Evolutionary conservation across 2,329 filamentous ascomycete species (phyloP).

Genomic region (Diaporthe sp.): DNA sequence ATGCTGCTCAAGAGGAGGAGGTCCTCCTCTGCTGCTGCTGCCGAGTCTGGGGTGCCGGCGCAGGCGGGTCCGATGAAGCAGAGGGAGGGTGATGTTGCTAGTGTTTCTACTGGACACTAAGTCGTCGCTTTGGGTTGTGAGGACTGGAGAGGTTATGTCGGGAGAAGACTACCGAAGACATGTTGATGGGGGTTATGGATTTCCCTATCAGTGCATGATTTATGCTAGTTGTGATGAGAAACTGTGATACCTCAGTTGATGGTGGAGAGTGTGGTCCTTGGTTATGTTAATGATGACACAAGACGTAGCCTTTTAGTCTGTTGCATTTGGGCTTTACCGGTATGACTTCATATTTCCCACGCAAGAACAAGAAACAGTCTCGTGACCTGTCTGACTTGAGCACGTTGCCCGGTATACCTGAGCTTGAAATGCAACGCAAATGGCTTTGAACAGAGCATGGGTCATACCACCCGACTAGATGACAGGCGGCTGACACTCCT

Average conservation of each 20-base stretch:
- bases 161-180: too few relatives aligned
- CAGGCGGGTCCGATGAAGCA: slow-evolving; percentile 2
- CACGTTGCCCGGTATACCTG: too few relatives aligned
- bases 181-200: background rate
- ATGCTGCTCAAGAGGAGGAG: slow-evolving; percentile 42
- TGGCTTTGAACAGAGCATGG: too few relatives aligned
- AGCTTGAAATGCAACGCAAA: background rate
- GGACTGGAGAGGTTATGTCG: background rate
- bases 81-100: slow-evolving; percentile 21
- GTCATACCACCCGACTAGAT: background rate
- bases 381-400: background rate
- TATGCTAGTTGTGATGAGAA: background rate
- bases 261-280: background rate
- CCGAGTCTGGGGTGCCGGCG: background rate
- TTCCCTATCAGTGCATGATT: too few relatives aligned
- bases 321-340: background rate
- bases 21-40: background rate
- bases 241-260: background rate
- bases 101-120: slow-evolving; percentile 9
- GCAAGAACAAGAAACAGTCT: background rate
- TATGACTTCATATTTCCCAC: too few relatives aligned
- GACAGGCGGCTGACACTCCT: background rate
- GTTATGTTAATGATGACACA: background rate
- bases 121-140: fast-evolving
- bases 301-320: background rate